These are phyloP conservation scores for Creolimax fragrantissima DNA, from an alignment of 78 protist species.

Conservation along the genomic window DNA sequence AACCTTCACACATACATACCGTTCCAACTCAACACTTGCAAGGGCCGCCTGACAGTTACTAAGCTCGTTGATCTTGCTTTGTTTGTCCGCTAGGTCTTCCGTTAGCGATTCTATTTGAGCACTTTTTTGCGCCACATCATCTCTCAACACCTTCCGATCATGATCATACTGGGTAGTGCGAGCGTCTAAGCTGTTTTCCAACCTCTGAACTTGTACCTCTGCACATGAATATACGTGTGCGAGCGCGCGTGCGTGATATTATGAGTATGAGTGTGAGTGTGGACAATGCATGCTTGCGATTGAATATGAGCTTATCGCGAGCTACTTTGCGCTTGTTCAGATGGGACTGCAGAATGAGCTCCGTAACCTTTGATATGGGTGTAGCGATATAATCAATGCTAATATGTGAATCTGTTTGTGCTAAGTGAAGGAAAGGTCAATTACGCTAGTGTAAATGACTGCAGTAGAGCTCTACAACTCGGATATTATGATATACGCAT, in stretches of 20 bases:
- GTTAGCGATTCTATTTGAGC: not conserved
- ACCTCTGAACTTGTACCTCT: not conserved
- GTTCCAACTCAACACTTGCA: not conserved
- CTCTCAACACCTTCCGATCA: not conserved
- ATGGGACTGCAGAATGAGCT: not conserved
- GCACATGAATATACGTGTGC: not conserved
- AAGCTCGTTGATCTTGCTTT: not conserved
- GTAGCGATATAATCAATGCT: not conserved
- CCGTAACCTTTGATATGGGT: not conserved
- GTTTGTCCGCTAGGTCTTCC: not conserved
- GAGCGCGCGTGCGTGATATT: not conserved
- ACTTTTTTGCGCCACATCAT: not conserved
- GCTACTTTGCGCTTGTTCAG: not conserved
- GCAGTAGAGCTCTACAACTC: too few species aligned
- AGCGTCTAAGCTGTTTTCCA: not conserved
- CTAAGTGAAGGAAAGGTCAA: not conserved
- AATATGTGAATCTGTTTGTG: not conserved
- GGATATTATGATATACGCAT: too few species aligned
- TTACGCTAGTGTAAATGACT: not conserved
- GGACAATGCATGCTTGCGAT: not conserved
- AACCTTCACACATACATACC: not conserved
- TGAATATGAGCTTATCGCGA: not conserved
- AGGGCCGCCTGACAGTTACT: not conserved
- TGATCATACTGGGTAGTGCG: not conserved
- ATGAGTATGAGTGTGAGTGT: not conserved